Percentiles rank a stretch among this genome's conserved stretches.
phyloP scores from a whole-genome alignment of 495 filamentous ascomycete species.

The Annulohypoxylon nitens region DNA sequence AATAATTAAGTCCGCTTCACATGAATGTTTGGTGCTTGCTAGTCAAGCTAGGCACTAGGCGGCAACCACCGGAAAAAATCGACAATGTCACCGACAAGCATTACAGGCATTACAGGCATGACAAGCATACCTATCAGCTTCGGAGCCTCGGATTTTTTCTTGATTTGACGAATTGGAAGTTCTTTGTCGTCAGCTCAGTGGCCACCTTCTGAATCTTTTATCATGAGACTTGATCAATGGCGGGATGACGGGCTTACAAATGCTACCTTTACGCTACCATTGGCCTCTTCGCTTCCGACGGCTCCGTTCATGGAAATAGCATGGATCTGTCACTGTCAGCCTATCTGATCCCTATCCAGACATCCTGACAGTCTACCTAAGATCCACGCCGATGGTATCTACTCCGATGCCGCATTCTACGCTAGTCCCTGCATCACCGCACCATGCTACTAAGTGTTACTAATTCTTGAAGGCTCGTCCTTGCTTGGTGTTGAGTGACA shows the following conservation, averaged over 20 bases:
- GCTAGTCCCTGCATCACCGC: slow-evolving; percentile 34
- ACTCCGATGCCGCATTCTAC: slow-evolving; percentile 30
- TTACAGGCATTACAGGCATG: not conserved
- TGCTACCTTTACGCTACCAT: slow-evolving; percentile 29
- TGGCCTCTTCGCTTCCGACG: slow-evolving; percentile 17
- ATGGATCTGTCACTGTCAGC: slow-evolving; percentile 16
- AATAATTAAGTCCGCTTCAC: not conserved
- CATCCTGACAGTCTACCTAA: not conserved
- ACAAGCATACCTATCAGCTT: slow-evolving; percentile 10
- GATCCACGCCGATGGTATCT: slow-evolving; percentile 21
- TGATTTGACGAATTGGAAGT: slow-evolving; percentile 21
- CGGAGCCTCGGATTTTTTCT: slow-evolving; percentile 25
- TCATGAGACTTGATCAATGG: slow-evolving; percentile 14
- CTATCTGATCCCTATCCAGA: too few relatives aligned
- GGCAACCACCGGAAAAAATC: slow-evolving; percentile 17
- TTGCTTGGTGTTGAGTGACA: not conserved
- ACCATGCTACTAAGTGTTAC: slow-evolving; percentile 2
- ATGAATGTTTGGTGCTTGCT: not conserved
- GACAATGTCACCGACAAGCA: not conserved
- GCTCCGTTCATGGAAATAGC: slow-evolving; percentile 20
- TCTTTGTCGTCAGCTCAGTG: not conserved
- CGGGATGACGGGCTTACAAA: slow-evolving; percentile 1
- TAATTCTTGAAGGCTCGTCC: slow-evolving; percentile 25
- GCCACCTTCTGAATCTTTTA: not conserved
- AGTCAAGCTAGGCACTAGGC: not conserved